Percentiles rank a stretch among this genome's conserved stretches.
phyloP scores from a whole-genome alignment of 768 basidiomycete species.

The Lepiota venenata region DNA sequence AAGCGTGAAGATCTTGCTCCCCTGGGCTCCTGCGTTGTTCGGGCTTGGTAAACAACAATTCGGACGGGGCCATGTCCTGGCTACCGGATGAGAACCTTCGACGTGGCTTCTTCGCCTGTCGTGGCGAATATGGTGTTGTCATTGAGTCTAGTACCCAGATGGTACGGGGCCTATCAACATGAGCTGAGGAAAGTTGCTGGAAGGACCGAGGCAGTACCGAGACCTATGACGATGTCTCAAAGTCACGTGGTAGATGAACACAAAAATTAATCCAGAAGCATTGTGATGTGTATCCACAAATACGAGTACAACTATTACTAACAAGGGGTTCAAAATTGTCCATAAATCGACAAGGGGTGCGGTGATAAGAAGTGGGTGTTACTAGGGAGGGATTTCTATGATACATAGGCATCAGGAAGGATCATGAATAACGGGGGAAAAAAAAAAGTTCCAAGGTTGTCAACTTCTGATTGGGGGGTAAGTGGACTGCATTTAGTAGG shows the following conservation, averaged over 20 bases:
- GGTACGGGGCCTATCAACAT: neutral
- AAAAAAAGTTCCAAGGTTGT: neutral
- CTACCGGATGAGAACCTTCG: constrained; percentile 8
- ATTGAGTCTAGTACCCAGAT: neutral
- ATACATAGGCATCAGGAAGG: neutral
- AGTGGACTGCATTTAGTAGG: constrained; percentile 17
- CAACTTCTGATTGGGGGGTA: neutral
- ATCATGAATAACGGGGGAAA: neutral
- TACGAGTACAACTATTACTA: neutral
- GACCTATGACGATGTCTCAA: too few species aligned
- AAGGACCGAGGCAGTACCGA: too few species aligned
- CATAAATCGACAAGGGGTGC: neutral
- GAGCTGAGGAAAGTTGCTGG: too few species aligned
- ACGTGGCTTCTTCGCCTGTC: neutral
- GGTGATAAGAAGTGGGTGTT: neutral
- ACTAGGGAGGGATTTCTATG: neutral
- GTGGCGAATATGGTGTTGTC: constrained; percentile 2
- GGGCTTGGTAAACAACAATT: neutral
- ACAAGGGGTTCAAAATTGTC: neutral
- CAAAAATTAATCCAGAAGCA: too few species aligned
- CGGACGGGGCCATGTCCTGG: constrained; percentile 1
- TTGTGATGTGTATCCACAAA: too few species aligned
- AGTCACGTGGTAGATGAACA: too few species aligned
- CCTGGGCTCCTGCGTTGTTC: neutral
- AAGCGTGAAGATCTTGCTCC: neutral